Percentiles rank a stretch among this genome's conserved stretches.
phyloP scores from a whole-genome alignment of 805 yeast genomes.

The Cyberlindnera samutprakarnensis region DNA sequence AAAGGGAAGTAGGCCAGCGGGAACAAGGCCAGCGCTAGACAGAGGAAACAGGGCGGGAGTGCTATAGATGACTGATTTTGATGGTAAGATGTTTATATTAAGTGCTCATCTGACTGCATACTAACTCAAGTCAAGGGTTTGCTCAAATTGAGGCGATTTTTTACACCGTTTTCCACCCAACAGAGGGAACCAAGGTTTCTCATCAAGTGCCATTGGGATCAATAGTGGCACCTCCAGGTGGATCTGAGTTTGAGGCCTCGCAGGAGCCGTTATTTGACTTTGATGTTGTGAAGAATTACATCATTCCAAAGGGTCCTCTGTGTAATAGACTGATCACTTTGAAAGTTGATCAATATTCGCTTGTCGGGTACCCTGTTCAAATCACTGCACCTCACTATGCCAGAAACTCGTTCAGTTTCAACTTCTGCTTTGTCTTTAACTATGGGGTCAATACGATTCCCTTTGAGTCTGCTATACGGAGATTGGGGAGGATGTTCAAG shows the following conservation, averaged over 20 bases:
- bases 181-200: constrained; percentile 88
- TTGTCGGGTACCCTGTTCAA: constrained; percentile 86
- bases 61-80: constrained; percentile 2
- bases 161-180: constrained; percentile 90
- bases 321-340: constrained; percentile 78
- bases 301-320: constrained; percentile 88
- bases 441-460: constrained; percentile 76
- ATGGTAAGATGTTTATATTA: neutral
- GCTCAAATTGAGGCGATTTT: constrained; percentile 85
- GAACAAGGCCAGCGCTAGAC: too few relatives aligned
- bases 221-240: constrained; percentile 31
- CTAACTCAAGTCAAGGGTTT: constrained; percentile 41
- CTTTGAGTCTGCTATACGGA: constrained; percentile 75
- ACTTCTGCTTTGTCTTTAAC: constrained; percentile 86
- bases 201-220: constrained; percentile 85
- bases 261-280: constrained; percentile 55
- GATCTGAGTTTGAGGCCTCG: constrained; percentile 25
- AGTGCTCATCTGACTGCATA: neutral
- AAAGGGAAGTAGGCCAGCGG: too few relatives aligned
- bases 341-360: constrained; percentile 59
- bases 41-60: too few relatives aligned
- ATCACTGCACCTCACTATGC: constrained; percentile 70
- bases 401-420: constrained; percentile 88
- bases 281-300: constrained; percentile 79
- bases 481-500: constrained; percentile 83